Evolutionary conservation across 306 rosid genomes (phyloP).

Genomic region (Oxytropis ochrocephala): DNA sequence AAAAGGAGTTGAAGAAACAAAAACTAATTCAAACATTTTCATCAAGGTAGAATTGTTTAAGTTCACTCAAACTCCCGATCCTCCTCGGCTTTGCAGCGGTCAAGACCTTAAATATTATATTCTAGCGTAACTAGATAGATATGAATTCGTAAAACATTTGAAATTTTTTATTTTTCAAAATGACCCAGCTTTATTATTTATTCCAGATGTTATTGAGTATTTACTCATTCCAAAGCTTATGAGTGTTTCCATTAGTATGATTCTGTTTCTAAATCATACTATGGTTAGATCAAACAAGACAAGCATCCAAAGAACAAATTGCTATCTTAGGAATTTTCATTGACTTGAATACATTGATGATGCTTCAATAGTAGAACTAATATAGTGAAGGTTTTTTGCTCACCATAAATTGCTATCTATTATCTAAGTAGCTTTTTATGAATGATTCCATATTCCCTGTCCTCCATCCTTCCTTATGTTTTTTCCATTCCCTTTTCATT

Average conservation of each 20-base stretch:
- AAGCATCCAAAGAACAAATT: not conserved
- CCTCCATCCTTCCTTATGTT: not conserved
- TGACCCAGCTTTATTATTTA: not conserved
- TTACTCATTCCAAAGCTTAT: not conserved
- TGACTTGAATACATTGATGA: too few species aligned
- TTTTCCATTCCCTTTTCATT: not conserved
- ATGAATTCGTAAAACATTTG: not conserved
- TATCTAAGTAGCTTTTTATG: not conserved
- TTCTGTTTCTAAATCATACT: not conserved
- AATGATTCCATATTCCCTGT: not conserved
- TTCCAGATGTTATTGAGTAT: too few species aligned
- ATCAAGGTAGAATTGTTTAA: not conserved
- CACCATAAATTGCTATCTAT: not conserved
- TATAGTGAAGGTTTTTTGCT: not conserved
- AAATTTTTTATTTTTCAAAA: not conserved
- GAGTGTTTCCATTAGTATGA: not conserved
- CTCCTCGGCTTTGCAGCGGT: not conserved
- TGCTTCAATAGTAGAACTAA: not conserved
- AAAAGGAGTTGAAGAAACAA: too few species aligned
- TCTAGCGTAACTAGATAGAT: not conserved
- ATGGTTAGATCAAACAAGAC: not conserved
- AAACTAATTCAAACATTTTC: too few species aligned
- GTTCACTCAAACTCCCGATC: not conserved
- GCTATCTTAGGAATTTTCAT: not conserved
- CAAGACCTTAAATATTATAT: not conserved